Evolutionary conservation across 441 rosid genomes (phyloP).

Genomic region (Corymbia calophylla): DNA sequence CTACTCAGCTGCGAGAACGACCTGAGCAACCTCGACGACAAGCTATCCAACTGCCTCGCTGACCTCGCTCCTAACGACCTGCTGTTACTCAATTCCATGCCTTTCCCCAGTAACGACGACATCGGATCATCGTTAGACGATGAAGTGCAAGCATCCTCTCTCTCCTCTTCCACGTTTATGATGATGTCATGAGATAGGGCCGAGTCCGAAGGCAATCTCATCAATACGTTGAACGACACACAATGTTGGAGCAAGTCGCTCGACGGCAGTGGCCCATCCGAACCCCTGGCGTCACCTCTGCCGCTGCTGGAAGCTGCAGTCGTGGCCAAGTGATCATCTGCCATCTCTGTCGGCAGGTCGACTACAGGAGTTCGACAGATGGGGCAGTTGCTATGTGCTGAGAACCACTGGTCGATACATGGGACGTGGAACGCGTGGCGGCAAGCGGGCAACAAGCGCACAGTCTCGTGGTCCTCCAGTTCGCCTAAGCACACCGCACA

Average conservation of each 20-base stretch:
- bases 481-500: conserved; percentile 52
- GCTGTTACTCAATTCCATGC: background rate
- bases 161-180: conserved; percentile 3
- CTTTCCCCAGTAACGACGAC: background rate
- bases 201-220: conserved; percentile 29
- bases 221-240: conserved; percentile 16
- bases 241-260: conserved; percentile 12
- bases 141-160: background rate
- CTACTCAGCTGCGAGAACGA: conserved; percentile 24
- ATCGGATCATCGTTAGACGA: conserved; percentile 5
- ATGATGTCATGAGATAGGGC: conserved; percentile 20
- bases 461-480: conserved; percentile 31
- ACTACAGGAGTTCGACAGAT: conserved; percentile 31
- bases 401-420: conserved; percentile 47
- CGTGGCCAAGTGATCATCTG: background rate
- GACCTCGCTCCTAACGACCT: background rate
- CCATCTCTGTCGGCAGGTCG: background rate
- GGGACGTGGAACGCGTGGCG: conserved; percentile 43
- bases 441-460: conserved; percentile 42
- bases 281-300: background rate
- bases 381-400: conserved; percentile 33
- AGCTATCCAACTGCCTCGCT: conserved; percentile 16
- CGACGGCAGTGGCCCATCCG: background rate
- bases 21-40: conserved; percentile 22
- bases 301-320: background rate